Percentiles rank a stretch among this genome's conserved stretches.
Evolutionary conservation across 2,329 filamentous ascomycete species (phyloP).

Genomic region (Metarhizium rileyi): DNA sequence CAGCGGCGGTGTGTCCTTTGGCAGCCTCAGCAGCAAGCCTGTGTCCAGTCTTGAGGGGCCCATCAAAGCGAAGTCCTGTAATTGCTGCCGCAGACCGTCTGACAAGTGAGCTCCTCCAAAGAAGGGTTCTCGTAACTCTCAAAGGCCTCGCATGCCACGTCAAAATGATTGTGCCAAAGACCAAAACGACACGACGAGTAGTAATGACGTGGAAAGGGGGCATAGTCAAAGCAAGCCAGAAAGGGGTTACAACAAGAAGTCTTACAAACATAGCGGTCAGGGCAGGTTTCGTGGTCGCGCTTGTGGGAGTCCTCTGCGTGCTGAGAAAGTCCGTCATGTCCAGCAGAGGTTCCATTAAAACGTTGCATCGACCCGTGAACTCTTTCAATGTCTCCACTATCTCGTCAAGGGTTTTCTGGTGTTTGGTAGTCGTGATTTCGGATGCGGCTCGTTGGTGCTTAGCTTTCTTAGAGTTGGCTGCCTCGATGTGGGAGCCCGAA

Average conservation of each 20-base stretch:
- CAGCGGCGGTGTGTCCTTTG: slow-evolving; percentile 12
- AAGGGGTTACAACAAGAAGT: slow-evolving; percentile 75
- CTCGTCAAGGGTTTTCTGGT: slow-evolving; percentile 92
- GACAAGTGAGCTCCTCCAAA: slow-evolving; percentile 79
- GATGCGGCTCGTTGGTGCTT: slow-evolving; percentile 37
- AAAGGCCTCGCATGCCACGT: slow-evolving; percentile 90
- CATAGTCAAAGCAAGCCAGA: slow-evolving; percentile 78
- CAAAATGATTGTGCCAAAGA: slow-evolving; percentile 74
- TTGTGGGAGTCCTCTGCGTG: slow-evolving; percentile 81
- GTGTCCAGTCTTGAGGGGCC: slow-evolving; percentile 27
- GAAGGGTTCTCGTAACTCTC: slow-evolving; percentile 71
- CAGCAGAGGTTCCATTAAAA: slow-evolving; percentile 79
- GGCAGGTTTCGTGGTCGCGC: slow-evolving; percentile 81
- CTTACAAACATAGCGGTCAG: slow-evolving; percentile 84
- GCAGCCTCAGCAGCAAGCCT: slow-evolving; percentile 16
- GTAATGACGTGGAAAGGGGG: slow-evolving; percentile 81
- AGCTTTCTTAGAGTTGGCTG: slow-evolving; percentile 16
- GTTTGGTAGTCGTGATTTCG: slow-evolving; percentile 57
- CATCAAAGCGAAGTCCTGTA: slow-evolving; percentile 70
- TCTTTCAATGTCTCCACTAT: slow-evolving; percentile 90
- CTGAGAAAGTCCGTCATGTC: slow-evolving; percentile 88
- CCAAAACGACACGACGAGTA: slow-evolving; percentile 72
- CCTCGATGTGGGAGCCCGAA: slow-evolving; percentile 16
- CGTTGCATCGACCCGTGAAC: slow-evolving; percentile 85
- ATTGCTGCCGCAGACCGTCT: slow-evolving; percentile 60